A percentile compares a stretch with the other conserved stretches of the same genome.
phyloP scores from a whole-genome alignment of 169 alveolate species.

The Plasmodium falciparum region DNA sequence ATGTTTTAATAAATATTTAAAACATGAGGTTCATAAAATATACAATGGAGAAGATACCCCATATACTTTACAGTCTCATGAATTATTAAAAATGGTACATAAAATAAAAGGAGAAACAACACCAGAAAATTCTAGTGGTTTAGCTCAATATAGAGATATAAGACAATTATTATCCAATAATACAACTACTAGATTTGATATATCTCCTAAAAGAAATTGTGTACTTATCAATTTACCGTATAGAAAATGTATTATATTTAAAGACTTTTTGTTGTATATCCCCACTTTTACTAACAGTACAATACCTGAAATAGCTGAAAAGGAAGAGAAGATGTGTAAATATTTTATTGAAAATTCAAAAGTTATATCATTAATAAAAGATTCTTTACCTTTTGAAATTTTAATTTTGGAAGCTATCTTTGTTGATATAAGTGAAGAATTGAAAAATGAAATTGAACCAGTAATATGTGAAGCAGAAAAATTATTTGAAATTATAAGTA shows the following conservation, averaged over 20 bases:
- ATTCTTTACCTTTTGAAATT: slow-evolving; percentile 80
- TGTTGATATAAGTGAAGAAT: slow-evolving; percentile 80
- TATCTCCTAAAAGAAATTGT: slow-evolving; percentile 75
- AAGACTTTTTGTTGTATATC: slow-evolving; percentile 56
- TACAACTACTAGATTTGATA: slow-evolving; percentile 65
- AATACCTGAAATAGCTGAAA: slow-evolving; percentile 44
- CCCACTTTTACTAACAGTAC: slow-evolving; percentile 70
- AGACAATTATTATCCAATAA: slow-evolving; percentile 66
- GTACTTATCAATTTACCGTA: slow-evolving; percentile 67
- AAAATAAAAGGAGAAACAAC: slow-evolving; percentile 71
- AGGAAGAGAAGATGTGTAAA: slow-evolving; percentile 73
- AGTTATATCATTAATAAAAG: slow-evolving; percentile 71
- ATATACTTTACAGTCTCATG: slow-evolving; percentile 64
- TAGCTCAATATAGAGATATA: slow-evolving; percentile 77
- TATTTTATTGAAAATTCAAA: slow-evolving; percentile 74
- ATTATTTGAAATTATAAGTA: slow-evolving; percentile 77
- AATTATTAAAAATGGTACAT: slow-evolving; percentile 68
- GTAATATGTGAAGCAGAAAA: slow-evolving; percentile 80
- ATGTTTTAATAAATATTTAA: slow-evolving; percentile 74
- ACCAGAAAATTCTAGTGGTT: slow-evolving; percentile 68
- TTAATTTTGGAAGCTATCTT: slow-evolving; percentile 80
- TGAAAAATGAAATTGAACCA: slow-evolving; percentile 79
- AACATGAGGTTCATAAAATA: slow-evolving; percentile 73
- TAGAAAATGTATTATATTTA: slow-evolving; percentile 75
- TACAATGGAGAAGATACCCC: slow-evolving; percentile 54